Conservation (phyloP, 2,329 filamentous ascomycete genomes). For the Fusarium sp. region DNA sequence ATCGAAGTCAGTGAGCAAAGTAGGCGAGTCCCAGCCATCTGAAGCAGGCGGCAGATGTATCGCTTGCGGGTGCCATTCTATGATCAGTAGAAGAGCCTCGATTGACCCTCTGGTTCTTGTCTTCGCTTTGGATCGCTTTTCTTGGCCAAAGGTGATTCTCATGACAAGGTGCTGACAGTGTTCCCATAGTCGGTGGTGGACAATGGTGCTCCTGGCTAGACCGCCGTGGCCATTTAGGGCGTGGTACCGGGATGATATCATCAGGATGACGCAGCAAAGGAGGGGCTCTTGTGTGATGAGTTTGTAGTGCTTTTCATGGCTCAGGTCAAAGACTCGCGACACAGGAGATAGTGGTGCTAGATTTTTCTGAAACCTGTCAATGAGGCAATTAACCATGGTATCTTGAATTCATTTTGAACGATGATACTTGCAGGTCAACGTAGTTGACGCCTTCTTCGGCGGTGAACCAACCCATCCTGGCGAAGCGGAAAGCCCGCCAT, state of each 20-base stretch:
- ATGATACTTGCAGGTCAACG: slow-evolving; percentile 54
- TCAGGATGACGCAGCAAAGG: slow-evolving; percentile 62
- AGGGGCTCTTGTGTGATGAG: slow-evolving; percentile 62
- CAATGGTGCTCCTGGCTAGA: slow-evolving; percentile 60
- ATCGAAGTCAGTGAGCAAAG: slow-evolving; percentile 54
- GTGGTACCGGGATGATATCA: slow-evolving; percentile 64
- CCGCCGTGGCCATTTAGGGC: slow-evolving; percentile 53
- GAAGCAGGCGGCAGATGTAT: slow-evolving; percentile 62
- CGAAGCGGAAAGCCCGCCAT: slow-evolving; percentile 52
- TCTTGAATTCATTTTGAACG: not conserved
- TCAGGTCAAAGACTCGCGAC: slow-evolving; percentile 58
- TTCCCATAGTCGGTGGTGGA: slow-evolving; percentile 64
- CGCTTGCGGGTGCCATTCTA: slow-evolving; percentile 65
- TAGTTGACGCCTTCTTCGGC: slow-evolving; percentile 63
- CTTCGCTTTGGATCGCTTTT: slow-evolving; percentile 60
- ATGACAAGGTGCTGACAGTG: slow-evolving; percentile 63
- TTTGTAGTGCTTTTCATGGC: slow-evolving; percentile 57
- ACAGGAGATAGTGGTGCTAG: slow-evolving; percentile 56
- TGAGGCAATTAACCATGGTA: not conserved
- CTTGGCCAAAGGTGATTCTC: slow-evolving; percentile 63
- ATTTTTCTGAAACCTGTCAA: slow-evolving; percentile 15
- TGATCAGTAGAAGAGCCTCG: slow-evolving; percentile 62
- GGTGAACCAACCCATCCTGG: slow-evolving; percentile 65
- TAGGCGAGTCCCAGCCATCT: slow-evolving; percentile 65
- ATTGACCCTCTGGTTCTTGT: slow-evolving; percentile 61